Evolutionary conservation across 1,139 yeast species (phyloP), one percentile per base, ranked within the genome.

Genomic region (Saccharomyces pastorianus): DNA sequence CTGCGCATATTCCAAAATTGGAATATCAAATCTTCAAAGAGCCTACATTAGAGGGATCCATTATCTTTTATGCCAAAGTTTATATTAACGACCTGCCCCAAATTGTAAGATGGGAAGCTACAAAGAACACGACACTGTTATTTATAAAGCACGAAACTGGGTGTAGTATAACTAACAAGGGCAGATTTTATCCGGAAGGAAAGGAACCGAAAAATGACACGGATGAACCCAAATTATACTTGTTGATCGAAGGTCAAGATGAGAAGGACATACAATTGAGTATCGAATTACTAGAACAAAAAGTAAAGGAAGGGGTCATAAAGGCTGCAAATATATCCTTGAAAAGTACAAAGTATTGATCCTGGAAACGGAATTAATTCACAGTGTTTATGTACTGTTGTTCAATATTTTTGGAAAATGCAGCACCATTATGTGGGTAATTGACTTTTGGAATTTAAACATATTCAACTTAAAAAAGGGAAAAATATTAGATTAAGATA

Each of bases 71-170:
- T 62, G 85, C 96, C 0, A 78, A 82, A 46, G 76, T 93, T 54
- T 81, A 82, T 51, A 84, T 91, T 60, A 93, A 93, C 63, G 97
- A 93, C 65, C 75, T 88, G 31, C 96, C 98, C 0, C 93, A 87
- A 64, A 76, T 80, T 48, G 93, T 91, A 0, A 75, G 99, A 61
- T 85, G 96, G 95, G 78, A 78, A 51, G 91, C 88, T 4, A 84
- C 91, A 3, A 84, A 85, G 58, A 78, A 86, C 32, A 84, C 85
- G 2, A 83, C 81, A 49, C 75, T 88, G 51, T 71, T 81, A 2
- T 81, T 80, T 60, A 78, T 93, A 49, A 82, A 83, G 51, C 96
- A 88, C 51, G 75, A 82, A 48, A 85, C 95, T 0, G 79, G 84
- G 0, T 84, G 93, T 0, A 84, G 96, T 4, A 83, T 91, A 51